These are phyloP conservation scores for Ophiocordyceps camponoti-leonardi DNA, from an alignment of 2,329 filamentous ascomycete species.

Conservation along the genomic window DNA sequence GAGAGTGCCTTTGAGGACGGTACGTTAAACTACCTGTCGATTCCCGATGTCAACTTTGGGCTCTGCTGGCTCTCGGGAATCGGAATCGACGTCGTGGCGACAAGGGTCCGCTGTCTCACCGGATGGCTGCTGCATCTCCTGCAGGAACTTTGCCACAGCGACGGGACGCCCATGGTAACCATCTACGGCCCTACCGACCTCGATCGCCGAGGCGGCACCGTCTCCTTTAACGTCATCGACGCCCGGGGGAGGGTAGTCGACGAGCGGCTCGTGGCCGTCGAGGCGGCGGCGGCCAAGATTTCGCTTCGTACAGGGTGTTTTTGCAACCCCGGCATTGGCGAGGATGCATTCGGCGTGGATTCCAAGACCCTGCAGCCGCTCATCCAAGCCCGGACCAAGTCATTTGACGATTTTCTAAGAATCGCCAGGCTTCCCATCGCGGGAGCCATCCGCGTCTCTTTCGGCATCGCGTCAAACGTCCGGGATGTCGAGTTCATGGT, in stretches of 20 bases:
- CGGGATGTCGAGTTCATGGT: conserved; percentile 19
- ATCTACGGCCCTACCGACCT: conserved; percentile 17
- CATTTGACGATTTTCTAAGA: conserved; percentile 6
- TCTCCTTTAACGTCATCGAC: conserved; percentile 22
- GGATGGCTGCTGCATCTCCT: conserved; percentile 17
- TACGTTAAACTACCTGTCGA: conserved; percentile 20
- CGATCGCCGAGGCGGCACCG: conserved; percentile 16
- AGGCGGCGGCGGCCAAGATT: conserved; percentile 15
- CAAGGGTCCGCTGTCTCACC: conserved; percentile 18
- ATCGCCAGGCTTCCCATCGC: conserved; percentile 6
- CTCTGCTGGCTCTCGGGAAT: conserved; percentile 17
- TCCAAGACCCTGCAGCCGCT: neutral
- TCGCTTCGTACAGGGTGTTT: conserved; percentile 24
- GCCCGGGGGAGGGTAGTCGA: conserved; percentile 14
- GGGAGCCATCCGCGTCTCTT: conserved; percentile 20
- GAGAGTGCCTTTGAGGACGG: conserved; percentile 21
- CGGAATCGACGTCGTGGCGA: conserved; percentile 11
- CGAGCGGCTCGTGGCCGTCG: conserved; percentile 16
- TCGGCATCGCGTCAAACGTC: conserved; percentile 18
- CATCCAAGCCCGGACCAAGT: neutral
- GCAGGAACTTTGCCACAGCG: conserved; percentile 12
- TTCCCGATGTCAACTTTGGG: conserved; percentile 19
- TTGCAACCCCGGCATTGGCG: conserved; percentile 22
- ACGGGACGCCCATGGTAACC: conserved; percentile 14
- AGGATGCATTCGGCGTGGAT: conserved; percentile 15